Evolutionary conservation across 2,329 filamentous ascomycete species (phyloP).

Genomic region (Graphilbum ipis-grandicollis): DNA sequence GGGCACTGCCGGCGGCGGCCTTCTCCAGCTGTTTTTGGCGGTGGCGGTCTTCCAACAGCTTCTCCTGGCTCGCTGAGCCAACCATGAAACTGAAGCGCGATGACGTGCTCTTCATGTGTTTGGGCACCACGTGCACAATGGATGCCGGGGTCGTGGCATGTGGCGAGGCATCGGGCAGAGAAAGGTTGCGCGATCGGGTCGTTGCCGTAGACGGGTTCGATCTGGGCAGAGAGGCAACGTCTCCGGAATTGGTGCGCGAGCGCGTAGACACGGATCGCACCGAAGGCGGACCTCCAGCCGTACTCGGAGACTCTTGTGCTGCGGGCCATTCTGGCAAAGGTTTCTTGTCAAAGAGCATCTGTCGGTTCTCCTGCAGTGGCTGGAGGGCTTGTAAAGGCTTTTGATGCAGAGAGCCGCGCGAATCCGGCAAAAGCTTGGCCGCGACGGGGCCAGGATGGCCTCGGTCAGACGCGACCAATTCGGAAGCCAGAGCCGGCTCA

Average conservation of each 20-base stretch:
- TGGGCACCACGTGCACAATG: constrained; percentile 31
- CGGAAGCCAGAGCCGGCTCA: too few relatives aligned
- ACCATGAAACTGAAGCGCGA: constrained; percentile 71
- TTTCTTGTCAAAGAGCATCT: constrained; percentile 9
- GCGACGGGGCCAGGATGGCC: not conserved
- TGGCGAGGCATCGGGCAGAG: constrained; percentile 21
- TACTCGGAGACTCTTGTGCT: constrained; percentile 20
- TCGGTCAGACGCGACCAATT: too few relatives aligned
- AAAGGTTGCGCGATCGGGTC: constrained; percentile 33
- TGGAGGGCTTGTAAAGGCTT: constrained; percentile 4
- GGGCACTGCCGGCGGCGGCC: constrained; percentile 22
- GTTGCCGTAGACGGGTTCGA: constrained; percentile 19
- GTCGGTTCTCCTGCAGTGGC: constrained; percentile 8
- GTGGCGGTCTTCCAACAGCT: constrained; percentile 56
- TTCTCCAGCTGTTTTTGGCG: constrained; percentile 48
- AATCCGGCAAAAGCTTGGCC: not conserved
- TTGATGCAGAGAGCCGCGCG: not conserved
- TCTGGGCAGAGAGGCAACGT: constrained; percentile 10
- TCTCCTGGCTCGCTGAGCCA: constrained; percentile 49
- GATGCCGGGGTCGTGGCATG: constrained; percentile 4
- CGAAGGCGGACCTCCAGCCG: constrained; percentile 13
- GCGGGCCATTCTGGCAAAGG: constrained; percentile 9
- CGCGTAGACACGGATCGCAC: constrained; percentile 15
- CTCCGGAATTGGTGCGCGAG: constrained; percentile 16
- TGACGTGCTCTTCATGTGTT: constrained; percentile 58